Base-by-base conservation (phyloP, 164 flowering plant genomes). In the Taxillus chinensis region DNA sequence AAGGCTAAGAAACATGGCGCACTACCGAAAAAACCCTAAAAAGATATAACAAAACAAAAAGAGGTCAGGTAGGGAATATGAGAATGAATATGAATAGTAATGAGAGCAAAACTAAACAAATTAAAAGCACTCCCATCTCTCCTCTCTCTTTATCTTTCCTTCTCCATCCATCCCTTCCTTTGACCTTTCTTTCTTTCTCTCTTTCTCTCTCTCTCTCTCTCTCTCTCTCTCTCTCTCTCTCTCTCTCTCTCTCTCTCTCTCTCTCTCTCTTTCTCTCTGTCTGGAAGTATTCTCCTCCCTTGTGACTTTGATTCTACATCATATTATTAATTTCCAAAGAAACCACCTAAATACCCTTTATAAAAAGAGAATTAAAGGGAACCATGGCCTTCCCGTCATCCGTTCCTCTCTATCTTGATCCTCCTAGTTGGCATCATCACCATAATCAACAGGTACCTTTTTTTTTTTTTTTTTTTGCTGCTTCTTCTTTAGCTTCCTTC, bases 351-450 rank as follows among this genome's bases (percentile, higher is more conserved):
- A 27, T 6, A 59, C 41, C 43, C 59, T 64, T 58, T 60, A 56
- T 61, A 55, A 70, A 63, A 72, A 48, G 61, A 50, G 52, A 45
- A 62, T 53, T 41, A n/a, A 61, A 57, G 62, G 41, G 39, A 40
- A 58, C 75, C 68, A 82, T 82, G 86, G 80, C 75, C 66, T 82
- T 77, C 77, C 74, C 27, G 27, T 27, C 83, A 46, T 82, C 85
- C 12, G 65, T 71, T 77, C 78, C 77, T 57, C 67, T 75, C 78
- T 81, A 77, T 77, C 67, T 75, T 74, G 83, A 82, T 76, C 78
- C 82, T 56, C 80, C 70, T 67, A 76, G 77, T 71, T 82, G 83
- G 86, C 83, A 77, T 1, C 84, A 80, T 79, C 81, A 27, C 27
- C 27, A 27, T 27, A 27, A 27, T 27, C 27, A 27, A 0, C 27